phyloP scores from a whole-genome alignment of 352 stramenopile species.

The Lagenidium sp. region DNA sequence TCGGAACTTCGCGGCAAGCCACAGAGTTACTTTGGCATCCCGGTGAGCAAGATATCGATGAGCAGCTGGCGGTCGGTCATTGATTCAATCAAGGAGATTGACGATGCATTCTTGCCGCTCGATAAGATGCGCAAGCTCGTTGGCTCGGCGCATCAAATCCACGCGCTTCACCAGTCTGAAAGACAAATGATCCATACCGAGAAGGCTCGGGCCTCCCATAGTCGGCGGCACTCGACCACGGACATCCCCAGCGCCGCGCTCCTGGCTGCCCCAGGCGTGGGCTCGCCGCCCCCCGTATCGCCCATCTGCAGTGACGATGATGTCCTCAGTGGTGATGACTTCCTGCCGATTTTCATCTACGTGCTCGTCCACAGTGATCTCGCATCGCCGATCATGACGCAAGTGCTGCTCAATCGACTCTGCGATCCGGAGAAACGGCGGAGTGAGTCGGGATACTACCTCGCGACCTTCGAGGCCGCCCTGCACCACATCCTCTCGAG shows the following conservation, averaged over 20 bases:
- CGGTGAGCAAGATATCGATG: slow-evolving; percentile 65
- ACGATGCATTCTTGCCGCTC: slow-evolving; percentile 64
- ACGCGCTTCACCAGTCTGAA: slow-evolving; percentile 59
- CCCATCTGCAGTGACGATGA: slow-evolving; percentile 33
- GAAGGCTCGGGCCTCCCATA: neutral
- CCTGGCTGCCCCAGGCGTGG: slow-evolving; percentile 11
- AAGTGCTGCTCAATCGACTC: slow-evolving; percentile 75
- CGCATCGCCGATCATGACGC: slow-evolving; percentile 63
- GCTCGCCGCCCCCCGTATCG: neutral
- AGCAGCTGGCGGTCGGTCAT: slow-evolving; percentile 72
- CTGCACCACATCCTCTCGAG: slow-evolving; percentile 73
- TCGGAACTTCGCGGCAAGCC: slow-evolving; percentile 57
- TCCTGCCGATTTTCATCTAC: slow-evolving; percentile 86
- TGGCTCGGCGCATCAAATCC: slow-evolving; percentile 57
- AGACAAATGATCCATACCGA: slow-evolving; percentile 22
- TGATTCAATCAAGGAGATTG: slow-evolving; percentile 71
- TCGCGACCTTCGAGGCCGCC: slow-evolving; percentile 75
- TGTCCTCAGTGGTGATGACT: slow-evolving; percentile 77
- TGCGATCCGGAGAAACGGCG: slow-evolving; percentile 79
- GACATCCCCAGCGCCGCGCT: too few relatives aligned
- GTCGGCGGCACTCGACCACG: neutral
- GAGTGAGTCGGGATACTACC: slow-evolving; percentile 84
- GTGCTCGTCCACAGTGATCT: slow-evolving; percentile 81
- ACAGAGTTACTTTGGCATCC: slow-evolving; percentile 78
- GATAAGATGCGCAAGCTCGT: slow-evolving; percentile 84